Evolutionary conservation across 2,329 filamentous ascomycete genomes (phyloP).

Genomic region (Claviceps pazoutovae): DNA sequence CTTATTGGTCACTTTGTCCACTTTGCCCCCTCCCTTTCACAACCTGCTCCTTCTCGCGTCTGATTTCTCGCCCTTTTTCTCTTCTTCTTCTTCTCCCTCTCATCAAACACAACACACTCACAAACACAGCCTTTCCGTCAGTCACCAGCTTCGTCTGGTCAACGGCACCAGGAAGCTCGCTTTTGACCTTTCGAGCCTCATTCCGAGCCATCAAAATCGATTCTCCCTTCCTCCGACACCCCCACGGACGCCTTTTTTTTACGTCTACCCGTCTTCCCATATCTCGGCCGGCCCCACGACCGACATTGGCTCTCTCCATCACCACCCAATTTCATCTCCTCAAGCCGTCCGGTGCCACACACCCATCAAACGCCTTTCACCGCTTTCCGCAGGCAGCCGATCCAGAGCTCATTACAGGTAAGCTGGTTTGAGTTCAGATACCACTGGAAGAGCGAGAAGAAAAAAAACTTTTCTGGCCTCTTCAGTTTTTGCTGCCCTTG

Average conservation of each 20-base stretch:
- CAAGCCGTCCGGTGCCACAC: not conserved
- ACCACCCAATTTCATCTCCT: not conserved
- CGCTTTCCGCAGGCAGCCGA: not conserved
- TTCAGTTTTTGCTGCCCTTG: too few species aligned
- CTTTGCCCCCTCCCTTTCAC: slow-evolving; percentile 2
- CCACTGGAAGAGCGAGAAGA: not conserved
- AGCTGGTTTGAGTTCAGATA: not conserved
- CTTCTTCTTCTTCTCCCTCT: not conserved
- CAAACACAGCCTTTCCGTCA: slow-evolving; percentile 2
- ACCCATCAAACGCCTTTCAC: not conserved
- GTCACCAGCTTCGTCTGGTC: slow-evolving; percentile 4
- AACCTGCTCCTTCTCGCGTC: slow-evolving; percentile 1
- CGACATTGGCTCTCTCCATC: not conserved
- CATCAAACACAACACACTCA: slow-evolving; percentile 5
- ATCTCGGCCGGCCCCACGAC: not conserved
- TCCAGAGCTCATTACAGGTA: not conserved
- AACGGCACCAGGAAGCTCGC: slow-evolving; percentile 1
- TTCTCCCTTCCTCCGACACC: not conserved
- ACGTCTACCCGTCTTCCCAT: not conserved
- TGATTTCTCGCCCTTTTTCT: slow-evolving; percentile 5
- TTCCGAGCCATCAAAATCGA: not conserved
- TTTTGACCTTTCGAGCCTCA: not conserved
- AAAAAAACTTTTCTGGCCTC: not conserved
- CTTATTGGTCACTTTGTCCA: not conserved
- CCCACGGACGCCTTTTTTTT: not conserved